phyloP scores from a whole-genome alignment of 768 basidiomycete genomes.

The Russula vinacea region DNA sequence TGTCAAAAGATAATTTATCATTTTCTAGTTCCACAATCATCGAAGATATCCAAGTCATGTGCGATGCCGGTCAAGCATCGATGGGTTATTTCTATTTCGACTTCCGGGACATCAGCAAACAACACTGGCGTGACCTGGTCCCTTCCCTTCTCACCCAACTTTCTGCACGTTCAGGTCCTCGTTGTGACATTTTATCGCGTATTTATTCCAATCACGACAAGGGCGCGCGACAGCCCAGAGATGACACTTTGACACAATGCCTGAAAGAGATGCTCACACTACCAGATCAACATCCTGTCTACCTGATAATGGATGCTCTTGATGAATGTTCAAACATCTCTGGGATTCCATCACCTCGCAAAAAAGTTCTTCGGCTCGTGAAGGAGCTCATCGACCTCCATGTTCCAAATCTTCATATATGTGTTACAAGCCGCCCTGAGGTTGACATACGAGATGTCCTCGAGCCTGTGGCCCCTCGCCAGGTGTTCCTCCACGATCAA shows the following conservation, averaged over 20 bases:
- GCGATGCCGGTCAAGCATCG: background rate
- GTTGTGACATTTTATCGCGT: background rate
- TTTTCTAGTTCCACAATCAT: constrained; percentile 15
- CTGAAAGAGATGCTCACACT: constrained; percentile 4
- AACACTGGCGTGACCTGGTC: background rate
- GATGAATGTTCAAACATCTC: background rate
- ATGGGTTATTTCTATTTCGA: constrained; percentile 13
- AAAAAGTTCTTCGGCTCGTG: background rate
- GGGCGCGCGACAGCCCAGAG: background rate
- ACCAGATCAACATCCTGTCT: background rate
- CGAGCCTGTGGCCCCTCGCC: background rate
- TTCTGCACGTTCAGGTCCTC: background rate
- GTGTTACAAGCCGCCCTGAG: constrained; percentile 5
- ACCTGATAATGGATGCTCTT: background rate
- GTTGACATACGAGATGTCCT: constrained; percentile 1
- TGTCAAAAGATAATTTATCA: background rate
- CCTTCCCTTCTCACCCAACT: constrained; percentile 13
- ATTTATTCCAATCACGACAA: background rate
- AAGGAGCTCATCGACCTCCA: background rate
- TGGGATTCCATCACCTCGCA: background rate
- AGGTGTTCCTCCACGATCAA: background rate
- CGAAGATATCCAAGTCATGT: background rate
- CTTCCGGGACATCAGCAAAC: background rate
- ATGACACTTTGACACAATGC: background rate
- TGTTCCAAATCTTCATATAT: background rate